Evolutionary conservation across 192 early-diverging fungal genomes (phyloP).

Genomic region (Lobosporangium transversale): DNA sequence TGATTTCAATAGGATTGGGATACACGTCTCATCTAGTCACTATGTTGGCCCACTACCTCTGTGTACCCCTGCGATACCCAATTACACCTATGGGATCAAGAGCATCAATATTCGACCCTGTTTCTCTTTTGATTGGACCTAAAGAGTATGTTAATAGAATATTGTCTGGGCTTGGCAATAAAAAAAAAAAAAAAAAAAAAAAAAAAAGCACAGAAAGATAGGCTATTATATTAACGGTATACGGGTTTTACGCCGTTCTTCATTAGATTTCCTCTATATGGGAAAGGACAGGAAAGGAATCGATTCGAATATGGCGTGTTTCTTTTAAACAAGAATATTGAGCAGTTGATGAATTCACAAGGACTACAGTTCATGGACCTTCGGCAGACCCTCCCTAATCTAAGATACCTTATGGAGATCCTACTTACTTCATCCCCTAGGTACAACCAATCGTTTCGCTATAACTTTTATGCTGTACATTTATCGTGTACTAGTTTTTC

Average conservation of each 20-base stretch:
- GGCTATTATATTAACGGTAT: no score
- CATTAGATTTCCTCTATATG: constrained; percentile 78
- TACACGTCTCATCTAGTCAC: constrained; percentile 72
- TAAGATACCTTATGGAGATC: constrained; percentile 67
- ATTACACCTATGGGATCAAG: constrained; percentile 80
- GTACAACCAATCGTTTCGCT: constrained; percentile 1
- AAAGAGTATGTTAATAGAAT: constrained; percentile 28
- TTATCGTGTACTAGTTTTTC: neutral
- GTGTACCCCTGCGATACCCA: constrained; percentile 76
- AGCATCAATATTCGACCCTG: constrained; percentile 68
- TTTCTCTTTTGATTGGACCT: constrained; percentile 37
- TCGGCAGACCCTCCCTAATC: constrained; percentile 76
- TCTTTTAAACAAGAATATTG: constrained; percentile 86
- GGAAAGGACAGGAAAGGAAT: constrained; percentile 70
- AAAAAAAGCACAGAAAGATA: no score
- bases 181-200: no score
- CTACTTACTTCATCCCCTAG: constrained; percentile 56
- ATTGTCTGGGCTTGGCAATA: no score
- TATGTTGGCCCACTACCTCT: constrained; percentile 77
- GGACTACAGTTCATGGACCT: constrained; percentile 73
- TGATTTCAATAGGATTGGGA: constrained; percentile 75
- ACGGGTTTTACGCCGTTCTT: no score
- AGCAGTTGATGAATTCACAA: constrained; percentile 81
- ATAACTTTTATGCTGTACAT: neutral
- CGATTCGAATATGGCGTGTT: constrained; percentile 88